Evolutionary conservation across 2,329 filamentous ascomycete species (phyloP), one percentile per base, ranked within the genome.

Genomic region (Myriangium duriaei): DNA sequence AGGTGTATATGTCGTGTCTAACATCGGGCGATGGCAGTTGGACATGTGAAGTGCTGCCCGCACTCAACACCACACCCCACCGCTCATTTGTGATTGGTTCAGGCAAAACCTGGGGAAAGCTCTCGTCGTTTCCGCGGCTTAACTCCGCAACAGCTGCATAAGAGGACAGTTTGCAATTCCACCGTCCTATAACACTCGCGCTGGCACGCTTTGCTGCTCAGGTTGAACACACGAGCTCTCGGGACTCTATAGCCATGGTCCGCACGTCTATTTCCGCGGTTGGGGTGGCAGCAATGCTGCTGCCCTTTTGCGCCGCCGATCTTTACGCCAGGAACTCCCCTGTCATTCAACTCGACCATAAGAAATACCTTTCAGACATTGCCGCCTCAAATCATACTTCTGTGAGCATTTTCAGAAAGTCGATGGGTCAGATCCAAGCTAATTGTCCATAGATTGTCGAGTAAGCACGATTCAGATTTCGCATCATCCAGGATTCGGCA

Each of bases 321-420:
- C 61, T 98, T 43, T 98, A 98, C 64, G 65, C 76, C 43, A 92
- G 88, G 65, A 82, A 71, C 57, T 95, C 87, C 2, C 77, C 83
- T 10, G 91, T 98, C 30, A 59, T 96, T 30, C 84, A 92, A 59
- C 64, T 96, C 47, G 78, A 81, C 51, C 71, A 70, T 41, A 82
- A 80, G 60, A 81, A 71, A 52, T 96, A 92, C 60, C 77, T 88
- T 55, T 73, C 71, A 45, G 64, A 94, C 47, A 86, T 98, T 59
- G 76, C 81, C 32, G 78, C 83, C 55, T 94, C 86, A 17, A 95
- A 95, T 56, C 71, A 96, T 61, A 92, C 86, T 30, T 86, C 86
- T 37, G 87, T 94, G 72, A 58, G 79, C 57, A 11, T 6, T 6
- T 3, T 29, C 26, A 13, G 18, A 28, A 30, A 13, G 31, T 42